Evolutionary conservation across 164 flowering plant species (phyloP).

Genomic region (Magnolia sinica): DNA sequence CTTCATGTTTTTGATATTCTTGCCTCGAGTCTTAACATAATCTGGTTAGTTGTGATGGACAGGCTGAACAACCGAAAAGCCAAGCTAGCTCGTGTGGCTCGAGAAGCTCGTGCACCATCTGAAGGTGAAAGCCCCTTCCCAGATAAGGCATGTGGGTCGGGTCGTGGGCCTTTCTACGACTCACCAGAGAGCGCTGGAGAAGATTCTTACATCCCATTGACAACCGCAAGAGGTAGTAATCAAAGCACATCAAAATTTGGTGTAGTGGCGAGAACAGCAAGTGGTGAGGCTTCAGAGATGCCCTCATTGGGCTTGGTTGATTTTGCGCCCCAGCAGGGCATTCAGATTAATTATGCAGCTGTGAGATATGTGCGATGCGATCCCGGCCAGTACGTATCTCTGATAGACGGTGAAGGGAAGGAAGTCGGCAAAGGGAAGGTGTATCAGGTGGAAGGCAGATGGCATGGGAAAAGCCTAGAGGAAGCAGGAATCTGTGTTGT

Average conservation of each 20-base stretch:
- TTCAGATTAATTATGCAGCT: slow-evolving; percentile 19
- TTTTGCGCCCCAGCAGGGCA: slow-evolving; percentile 19
- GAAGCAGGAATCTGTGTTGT: slow-evolving; percentile 49
- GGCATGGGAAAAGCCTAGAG: slow-evolving; percentile 55
- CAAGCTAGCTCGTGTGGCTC: slow-evolving; percentile 74
- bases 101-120: slow-evolving; percentile 50
- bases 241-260: slow-evolving; percentile 23
- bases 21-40: slow-evolving; percentile 16
- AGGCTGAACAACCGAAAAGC: slow-evolving; percentile 98
- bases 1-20: slow-evolving; percentile 7
- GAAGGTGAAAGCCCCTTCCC: slow-evolving; percentile 51
- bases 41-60: slow-evolving; percentile 15
- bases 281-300: slow-evolving; percentile 22
- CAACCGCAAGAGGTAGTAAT: slow-evolving; percentile 25
- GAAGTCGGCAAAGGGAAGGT: slow-evolving; percentile 66
- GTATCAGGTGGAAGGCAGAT: slow-evolving; percentile 57
- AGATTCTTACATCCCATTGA: slow-evolving; percentile 29
- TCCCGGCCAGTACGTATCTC: slow-evolving; percentile 55
- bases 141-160: slow-evolving; percentile 46
- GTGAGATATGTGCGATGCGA: slow-evolving; percentile 27
- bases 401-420: slow-evolving; percentile 43
- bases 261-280: slow-evolving; percentile 16
- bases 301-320: slow-evolving; percentile 22
- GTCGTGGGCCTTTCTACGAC: slow-evolving; percentile 24
- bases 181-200: slow-evolving; percentile 62